Percentiles rank a stretch among this genome's conserved stretches.
Conservation (phyloP, 2,329 filamentous ascomycete species). For the Cordyceps javanica region DNA sequence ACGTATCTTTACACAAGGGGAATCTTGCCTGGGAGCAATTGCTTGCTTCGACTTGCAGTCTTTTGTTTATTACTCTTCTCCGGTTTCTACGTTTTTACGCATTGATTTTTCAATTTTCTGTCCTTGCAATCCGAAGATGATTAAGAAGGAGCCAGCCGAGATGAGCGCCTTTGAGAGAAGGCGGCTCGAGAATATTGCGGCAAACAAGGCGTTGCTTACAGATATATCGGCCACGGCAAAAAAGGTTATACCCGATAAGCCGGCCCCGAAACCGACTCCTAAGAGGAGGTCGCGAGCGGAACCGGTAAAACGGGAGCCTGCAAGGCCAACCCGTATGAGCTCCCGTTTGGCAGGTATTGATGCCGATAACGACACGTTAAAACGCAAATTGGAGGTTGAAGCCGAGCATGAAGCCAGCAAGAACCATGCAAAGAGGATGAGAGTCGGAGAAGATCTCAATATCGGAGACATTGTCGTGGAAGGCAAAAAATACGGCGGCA, state of each 20-base stretch:
- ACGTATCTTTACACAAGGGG: neutral
- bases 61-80: neutral
- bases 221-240: constrained; percentile 69
- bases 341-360: constrained; percentile 51
- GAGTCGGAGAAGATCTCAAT: constrained; percentile 53
- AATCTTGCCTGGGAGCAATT: neutral
- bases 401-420: constrained; percentile 34
- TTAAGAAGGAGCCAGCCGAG: constrained; percentile 34
- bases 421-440: constrained; percentile 51
- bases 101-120: no score
- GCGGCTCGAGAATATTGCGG: constrained; percentile 77
- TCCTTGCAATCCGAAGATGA: constrained; percentile 30
- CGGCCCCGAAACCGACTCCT: constrained; percentile 36
- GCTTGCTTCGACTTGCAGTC: neutral
- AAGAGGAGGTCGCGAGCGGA: constrained; percentile 29
- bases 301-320: constrained; percentile 39
- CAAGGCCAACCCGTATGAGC: constrained; percentile 50
- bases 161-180: constrained; percentile 84
- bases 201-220: constrained; percentile 74
- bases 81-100: no score
- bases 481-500: constrained; percentile 68
- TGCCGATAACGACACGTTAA: constrained; percentile 39
- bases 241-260: constrained; percentile 57
- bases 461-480: constrained; percentile 74
- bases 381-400: constrained; percentile 47